Evolutionary conservation across 495 filamentous ascomycete genomes (phyloP), one percentile per base, ranked within the genome.

Genomic region (Geoglossum glabrum): DNA sequence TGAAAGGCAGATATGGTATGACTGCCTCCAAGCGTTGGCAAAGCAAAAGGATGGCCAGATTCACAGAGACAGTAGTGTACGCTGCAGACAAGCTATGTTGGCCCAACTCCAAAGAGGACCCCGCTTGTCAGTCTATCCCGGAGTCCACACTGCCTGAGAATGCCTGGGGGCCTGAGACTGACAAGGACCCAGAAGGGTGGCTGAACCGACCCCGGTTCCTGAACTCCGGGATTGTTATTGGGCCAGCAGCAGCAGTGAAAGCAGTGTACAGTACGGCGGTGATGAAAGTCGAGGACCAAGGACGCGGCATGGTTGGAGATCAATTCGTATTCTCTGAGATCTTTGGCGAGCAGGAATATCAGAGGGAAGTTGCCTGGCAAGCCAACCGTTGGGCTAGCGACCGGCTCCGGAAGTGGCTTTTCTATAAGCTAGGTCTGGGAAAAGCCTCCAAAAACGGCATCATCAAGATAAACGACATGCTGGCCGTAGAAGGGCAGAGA

Each of bases 281-380:
- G 46, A 64, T 67, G 6, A 68, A 73, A 50, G 65, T 76, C 8
- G 69, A 74, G 34, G 59, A 71, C 49, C 65, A 62, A 9, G 54
- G 63, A 51, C 63, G 66, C 28, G 70, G 68, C 45, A 64, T 61
- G 21, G 58, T 68, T 7, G 70, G 67, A 27, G 75, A 79, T 60
- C 71, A 79, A 64, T 62, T 72, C 52, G 70, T 76, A 10, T 70
- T 81, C 58, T 75, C 76, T 10, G 70, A 76, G 56, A 76, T 83
- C 55, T 80, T 74, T 56, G 79, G 77, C 45, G 70, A 75, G 43
- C 79, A 83, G 61, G 78, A 82, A 66, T 75, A 76, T 34, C 66
- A 76, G 36, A 70, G 78, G 30, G 74, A 80, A 61, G 46, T 28
- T n/a, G 56, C 25, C 10, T 4, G 25, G 9, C 30, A 49, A 19